Percentiles rank a stretch among this genome's conserved stretches.
These are phyloP conservation scores for Gnetum montanum DNA, from an alignment of 75 land plant species.

Conservation along the genomic window DNA sequence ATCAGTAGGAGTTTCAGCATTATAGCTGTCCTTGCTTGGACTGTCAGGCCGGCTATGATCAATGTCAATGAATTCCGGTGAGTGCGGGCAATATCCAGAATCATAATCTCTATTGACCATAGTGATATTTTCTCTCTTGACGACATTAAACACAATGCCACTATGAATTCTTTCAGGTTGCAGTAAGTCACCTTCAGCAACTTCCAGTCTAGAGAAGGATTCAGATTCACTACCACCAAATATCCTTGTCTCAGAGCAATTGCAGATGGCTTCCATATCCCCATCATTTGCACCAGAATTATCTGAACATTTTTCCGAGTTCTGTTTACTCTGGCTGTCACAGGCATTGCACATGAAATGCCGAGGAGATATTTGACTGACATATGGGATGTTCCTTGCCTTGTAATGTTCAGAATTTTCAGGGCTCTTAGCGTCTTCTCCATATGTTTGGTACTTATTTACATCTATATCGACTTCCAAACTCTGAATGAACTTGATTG, in stretches of 20 bases:
- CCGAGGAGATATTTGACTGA: conserved; percentile 3
- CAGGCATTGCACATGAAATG: conserved; percentile 9
- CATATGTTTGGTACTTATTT: conserved; percentile 6
- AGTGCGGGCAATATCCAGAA: conserved; percentile 4
- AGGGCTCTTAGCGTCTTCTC: not conserved
- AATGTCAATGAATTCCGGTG: conserved; percentile 1
- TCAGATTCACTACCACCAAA: conserved; percentile 10
- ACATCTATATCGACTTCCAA: conserved; percentile 37
- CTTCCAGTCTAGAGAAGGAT: conserved; percentile 28
- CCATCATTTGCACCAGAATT: conserved; percentile 14
- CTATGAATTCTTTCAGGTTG: conserved; percentile 47
- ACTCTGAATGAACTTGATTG: conserved; percentile 53
- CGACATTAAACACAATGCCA: conserved; percentile 57
- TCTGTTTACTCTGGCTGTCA: conserved; percentile 10
- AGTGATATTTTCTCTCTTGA: conserved; percentile 36
- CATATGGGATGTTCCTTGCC: conserved; percentile 7
- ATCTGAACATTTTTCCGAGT: conserved; percentile 33
- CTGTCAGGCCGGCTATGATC: conserved; percentile 34
- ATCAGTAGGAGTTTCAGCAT: conserved; percentile 18
- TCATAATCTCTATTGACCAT: conserved; percentile 8
- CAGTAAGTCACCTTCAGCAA: conserved; percentile 61
- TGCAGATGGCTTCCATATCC: conserved; percentile 1
- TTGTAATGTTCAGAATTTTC: conserved; percentile 8
- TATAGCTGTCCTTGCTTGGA: conserved; percentile 17
- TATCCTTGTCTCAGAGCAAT: conserved; percentile 11